phyloP scores from a whole-genome alignment of 2,329 filamentous ascomycete species.

The Verticillium nubilum region DNA sequence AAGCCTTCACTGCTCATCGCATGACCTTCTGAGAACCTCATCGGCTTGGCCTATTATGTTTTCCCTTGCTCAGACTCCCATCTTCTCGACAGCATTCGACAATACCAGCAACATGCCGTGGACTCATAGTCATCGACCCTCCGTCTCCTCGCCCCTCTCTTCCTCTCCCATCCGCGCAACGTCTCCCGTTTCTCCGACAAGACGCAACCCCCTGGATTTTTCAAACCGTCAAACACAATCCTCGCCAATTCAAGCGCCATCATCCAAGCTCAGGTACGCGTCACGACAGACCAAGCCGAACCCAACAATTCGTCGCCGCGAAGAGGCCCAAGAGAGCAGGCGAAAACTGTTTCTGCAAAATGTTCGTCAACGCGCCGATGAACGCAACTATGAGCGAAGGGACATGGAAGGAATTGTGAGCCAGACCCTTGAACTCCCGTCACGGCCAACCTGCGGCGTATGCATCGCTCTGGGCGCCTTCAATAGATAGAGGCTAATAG shows the following conservation, averaged over 20 bases:
- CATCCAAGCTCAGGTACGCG: constrained; percentile 41
- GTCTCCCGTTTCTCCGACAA: constrained; percentile 37
- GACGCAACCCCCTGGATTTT: constrained; percentile 29
- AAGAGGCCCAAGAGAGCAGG: constrained; percentile 59
- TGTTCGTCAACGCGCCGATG: constrained; percentile 55
- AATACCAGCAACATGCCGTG: neutral
- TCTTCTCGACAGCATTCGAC: constrained; percentile 24
- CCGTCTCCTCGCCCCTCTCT: constrained; percentile 50
- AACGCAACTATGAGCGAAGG: constrained; percentile 53
- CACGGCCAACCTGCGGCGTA: neutral
- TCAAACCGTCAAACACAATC: constrained; percentile 37
- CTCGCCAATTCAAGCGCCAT: constrained; percentile 31
- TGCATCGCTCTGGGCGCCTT: neutral
- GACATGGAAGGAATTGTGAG: constrained; percentile 57
- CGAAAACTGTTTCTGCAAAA: constrained; percentile 65
- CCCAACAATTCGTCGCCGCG: constrained; percentile 53
- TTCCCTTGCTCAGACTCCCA: constrained; percentile 35
- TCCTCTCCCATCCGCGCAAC: constrained; percentile 53
- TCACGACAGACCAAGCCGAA: constrained; percentile 55
- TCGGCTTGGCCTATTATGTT: constrained; percentile 26
- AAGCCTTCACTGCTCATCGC: neutral
- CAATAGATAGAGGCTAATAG: neutral
- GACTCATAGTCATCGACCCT: constrained; percentile 26
- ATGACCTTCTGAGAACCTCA: neutral
- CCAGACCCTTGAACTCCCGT: neutral